phyloP scores from a whole-genome alignment of 306 rosid genomes.

The Acacia crassicarpa region DNA sequence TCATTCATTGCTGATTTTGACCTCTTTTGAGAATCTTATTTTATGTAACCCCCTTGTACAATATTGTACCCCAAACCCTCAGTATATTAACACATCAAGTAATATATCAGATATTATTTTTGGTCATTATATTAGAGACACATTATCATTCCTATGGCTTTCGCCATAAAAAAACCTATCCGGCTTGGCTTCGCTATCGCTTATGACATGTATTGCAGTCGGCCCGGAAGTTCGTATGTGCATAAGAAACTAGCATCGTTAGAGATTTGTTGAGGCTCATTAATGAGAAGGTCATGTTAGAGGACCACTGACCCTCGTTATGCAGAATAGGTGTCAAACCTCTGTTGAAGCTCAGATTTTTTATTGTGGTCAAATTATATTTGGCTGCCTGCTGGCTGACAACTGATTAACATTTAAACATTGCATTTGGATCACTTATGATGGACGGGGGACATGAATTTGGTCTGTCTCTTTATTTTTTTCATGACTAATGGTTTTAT shows the following conservation, averaged over 20 bases:
- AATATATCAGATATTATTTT: not conserved
- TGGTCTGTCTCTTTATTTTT: constrained; percentile 8
- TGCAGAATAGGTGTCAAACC: not conserved
- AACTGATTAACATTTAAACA: not conserved
- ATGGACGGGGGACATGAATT: not conserved
- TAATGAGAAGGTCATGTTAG: not conserved
- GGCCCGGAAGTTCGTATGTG: not conserved
- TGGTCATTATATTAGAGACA: not conserved
- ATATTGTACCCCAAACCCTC: not conserved
- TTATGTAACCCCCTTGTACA: not conserved
- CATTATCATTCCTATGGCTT: too few species aligned
- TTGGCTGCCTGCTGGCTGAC: not conserved
- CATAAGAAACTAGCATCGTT: not conserved
- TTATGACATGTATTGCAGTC: too few species aligned
- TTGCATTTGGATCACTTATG: not conserved
- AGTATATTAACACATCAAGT: not conserved
- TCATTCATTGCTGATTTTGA: constrained; percentile 5
- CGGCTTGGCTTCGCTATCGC: too few species aligned
- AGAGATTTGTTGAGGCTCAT: not conserved
- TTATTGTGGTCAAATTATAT: not conserved
- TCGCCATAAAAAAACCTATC: too few species aligned
- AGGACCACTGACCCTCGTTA: not conserved
- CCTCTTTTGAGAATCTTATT: constrained; percentile 16
- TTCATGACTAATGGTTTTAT: constrained; percentile 25
- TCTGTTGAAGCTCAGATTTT: not conserved